Evolutionary conservation across 495 filamentous ascomycete species (phyloP).

Genomic region (Trichoderma reesei): DNA sequence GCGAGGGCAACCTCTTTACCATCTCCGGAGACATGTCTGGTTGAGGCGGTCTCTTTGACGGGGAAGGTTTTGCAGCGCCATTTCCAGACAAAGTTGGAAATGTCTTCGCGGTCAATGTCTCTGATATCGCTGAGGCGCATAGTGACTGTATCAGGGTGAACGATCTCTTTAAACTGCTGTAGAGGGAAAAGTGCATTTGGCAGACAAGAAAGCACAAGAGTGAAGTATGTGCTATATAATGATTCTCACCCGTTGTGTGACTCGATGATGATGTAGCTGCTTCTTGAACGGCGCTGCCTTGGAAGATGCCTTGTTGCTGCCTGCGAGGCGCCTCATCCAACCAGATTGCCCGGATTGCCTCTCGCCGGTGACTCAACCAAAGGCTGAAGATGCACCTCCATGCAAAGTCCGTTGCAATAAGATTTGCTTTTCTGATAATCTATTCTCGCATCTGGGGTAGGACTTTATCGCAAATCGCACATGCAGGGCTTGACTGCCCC

Average conservation of each 20-base stretch:
- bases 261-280: neutral
- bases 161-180: neutral
- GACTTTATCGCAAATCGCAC: too few species aligned
- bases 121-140: constrained; percentile 10
- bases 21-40: neutral
- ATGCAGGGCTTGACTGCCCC: too few species aligned
- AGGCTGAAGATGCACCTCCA: too few species aligned
- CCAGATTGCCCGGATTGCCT: neutral
- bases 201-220: too few species aligned
- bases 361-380: neutral
- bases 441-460: too few species aligned
- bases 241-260: neutral
- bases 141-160: neutral
- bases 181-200: neutral
- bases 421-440: too few species aligned
- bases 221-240: too few species aligned
- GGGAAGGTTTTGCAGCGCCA: constrained; percentile 12
- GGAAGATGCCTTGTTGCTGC: constrained; percentile 3
- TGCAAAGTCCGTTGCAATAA: too few species aligned
- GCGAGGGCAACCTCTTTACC: neutral
- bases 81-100: constrained; percentile 9
- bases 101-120: constrained; percentile 7
- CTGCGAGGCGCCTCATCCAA: neutral
- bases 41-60: neutral
- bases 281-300: neutral